These are phyloP conservation scores for Pyropia yezoensis DNA, from an alignment of 23 red algal genomes.

Conservation along the genomic window DNA sequence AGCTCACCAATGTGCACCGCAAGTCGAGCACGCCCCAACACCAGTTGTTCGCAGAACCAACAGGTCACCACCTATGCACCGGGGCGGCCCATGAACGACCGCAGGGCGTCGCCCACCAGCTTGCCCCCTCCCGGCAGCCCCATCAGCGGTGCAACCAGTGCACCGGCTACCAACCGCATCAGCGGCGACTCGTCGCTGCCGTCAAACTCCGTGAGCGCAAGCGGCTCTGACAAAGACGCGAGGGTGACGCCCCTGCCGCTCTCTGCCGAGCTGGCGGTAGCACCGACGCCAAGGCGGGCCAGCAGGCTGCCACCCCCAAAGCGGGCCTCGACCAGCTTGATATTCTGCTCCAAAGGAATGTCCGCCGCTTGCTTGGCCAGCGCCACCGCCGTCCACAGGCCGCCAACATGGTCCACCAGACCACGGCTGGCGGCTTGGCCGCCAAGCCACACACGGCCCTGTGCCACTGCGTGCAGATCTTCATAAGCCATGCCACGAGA, in stretches of 20 bases:
- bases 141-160: slow-evolving; percentile 16
- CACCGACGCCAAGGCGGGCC: slow-evolving; percentile 15
- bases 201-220: slow-evolving; percentile 46
- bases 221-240: slow-evolving; percentile 9
- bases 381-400: slow-evolving; percentile 58
- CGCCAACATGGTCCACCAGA: slow-evolving; percentile 77
- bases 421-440: slow-evolving; percentile 58
- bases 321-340: slow-evolving; percentile 27
- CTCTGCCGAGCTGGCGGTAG: neutral
- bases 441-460: slow-evolving; percentile 92
- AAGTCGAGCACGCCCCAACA: too few relatives aligned
- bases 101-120: too few relatives aligned
- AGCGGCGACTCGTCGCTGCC: slow-evolving; percentile 15
- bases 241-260: neutral
- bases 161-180: slow-evolving; percentile 18
- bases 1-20: too few relatives aligned
- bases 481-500: slow-evolving; percentile 48
- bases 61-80: too few relatives aligned
- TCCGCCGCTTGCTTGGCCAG: slow-evolving; percentile 44
- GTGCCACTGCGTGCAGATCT: slow-evolving; percentile 72
- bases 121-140: too few relatives aligned
- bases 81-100: too few relatives aligned
- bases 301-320: neutral
- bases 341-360: slow-evolving; percentile 25
- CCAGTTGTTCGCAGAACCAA: too few relatives aligned